These are phyloP conservation scores for Lactarius vividus DNA, from an alignment of 768 basidiomycete genomes.

Conservation along the genomic window DNA sequence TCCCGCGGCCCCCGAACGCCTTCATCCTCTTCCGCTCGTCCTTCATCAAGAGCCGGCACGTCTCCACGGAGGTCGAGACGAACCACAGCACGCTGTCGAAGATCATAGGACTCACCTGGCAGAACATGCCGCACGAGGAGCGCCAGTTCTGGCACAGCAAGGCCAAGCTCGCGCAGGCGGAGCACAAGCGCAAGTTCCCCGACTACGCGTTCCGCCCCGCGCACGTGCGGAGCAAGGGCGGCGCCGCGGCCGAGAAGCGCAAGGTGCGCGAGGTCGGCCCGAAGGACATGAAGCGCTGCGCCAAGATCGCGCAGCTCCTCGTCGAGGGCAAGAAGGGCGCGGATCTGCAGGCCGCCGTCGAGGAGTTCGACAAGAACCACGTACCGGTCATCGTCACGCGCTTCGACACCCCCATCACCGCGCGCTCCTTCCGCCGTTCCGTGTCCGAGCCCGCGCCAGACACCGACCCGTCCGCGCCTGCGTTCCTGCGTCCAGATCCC, in stretches of 20 bases:
- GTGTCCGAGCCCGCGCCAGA: conserved; percentile 53
- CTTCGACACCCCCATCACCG: conserved; percentile 72
- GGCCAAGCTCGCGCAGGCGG: conserved; percentile 68
- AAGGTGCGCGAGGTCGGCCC: conserved; percentile 61
- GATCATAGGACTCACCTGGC: conserved; percentile 83
- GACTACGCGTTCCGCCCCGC: conserved; percentile 71
- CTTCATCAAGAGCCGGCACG: conserved; percentile 76
- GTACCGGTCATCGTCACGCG: conserved; percentile 63
- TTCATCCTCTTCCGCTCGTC: conserved; percentile 86
- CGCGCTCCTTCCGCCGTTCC: conserved; percentile 64
- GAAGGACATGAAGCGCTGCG: conserved; percentile 61
- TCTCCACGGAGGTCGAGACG: conserved; percentile 74
- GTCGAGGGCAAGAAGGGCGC: conserved; percentile 41
- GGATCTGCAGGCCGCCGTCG: conserved; percentile 37
- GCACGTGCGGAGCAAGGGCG: conserved; percentile 45
- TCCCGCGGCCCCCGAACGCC: conserved; percentile 81
- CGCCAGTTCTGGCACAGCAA: conserved; percentile 75
- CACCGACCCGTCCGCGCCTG: conserved; percentile 35
- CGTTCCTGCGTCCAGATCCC: conserved; percentile 21
- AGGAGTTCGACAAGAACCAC: conserved; percentile 45
- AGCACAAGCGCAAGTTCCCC: conserved; percentile 73
- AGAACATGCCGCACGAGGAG: conserved; percentile 71
- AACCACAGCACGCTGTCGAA: conserved; percentile 82
- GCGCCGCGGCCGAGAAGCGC: conserved; percentile 42
- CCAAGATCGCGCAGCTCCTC: conserved; percentile 63